Base-by-base conservation (phyloP, 2,329 filamentous ascomycete species). In the Aspergillus carbonarius region DNA sequence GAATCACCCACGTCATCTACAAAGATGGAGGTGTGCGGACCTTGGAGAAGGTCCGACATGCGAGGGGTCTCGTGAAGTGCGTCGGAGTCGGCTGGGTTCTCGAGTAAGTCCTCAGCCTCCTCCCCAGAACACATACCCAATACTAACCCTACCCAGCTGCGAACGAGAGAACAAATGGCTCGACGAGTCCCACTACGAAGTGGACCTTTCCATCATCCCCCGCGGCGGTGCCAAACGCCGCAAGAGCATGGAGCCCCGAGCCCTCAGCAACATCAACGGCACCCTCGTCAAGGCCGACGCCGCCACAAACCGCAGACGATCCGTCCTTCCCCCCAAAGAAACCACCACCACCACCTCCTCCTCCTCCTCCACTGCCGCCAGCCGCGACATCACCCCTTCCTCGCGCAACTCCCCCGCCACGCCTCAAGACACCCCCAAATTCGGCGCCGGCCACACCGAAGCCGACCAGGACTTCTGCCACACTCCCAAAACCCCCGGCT, bases 71-170 rank as follows among this genome's bases (percentile, higher is more conserved):
- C 30, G 90, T 96, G 37, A 87, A 91, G 66, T 96, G 92, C 75
- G 91, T 96, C 56, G 92, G 92, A 51, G 89, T 96, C 48, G 88
- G 87, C 64, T 96, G 92, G 91, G 89, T 95, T 55, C 82, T 96
- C 62, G 91, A 96, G 88, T 92, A 84, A 83, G 88, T 85, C 59
- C 30, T 32, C n/a, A n/a, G n/a, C n/a, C 49, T 49, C 34, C 2
- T 15, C 17, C 17, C 5, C 40, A 15, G 13, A 17, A 8, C 3
- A 47, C n/a, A 32, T 30, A n/a, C 18, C 6, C n/a, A 27, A 23
- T 48, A 42, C 66, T 67, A 59, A 69, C n/a, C 57, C 32, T 44
- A 53, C 23, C 47, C 48, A 91, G 88, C 66, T 93, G 90, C 67
- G 89, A 93, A 72, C 82, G 88, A 13, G 85, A 90, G 68, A 89